phyloP scores from a whole-genome alignment of 768 basidiomycete genomes.

The Mycena amicta region DNA sequence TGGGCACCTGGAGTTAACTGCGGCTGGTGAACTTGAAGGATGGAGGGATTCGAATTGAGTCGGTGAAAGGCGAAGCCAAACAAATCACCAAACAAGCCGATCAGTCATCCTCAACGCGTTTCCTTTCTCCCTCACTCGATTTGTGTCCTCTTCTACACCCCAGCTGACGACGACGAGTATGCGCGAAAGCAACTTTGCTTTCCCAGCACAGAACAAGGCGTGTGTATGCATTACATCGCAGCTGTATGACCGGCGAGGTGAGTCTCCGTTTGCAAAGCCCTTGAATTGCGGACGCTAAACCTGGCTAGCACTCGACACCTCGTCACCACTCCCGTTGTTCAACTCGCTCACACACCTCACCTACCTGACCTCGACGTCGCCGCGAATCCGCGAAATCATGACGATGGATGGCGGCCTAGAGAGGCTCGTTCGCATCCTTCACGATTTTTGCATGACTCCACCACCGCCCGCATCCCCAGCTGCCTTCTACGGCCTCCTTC shows the following conservation, averaged over 20 bases:
- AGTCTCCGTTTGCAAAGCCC: slow-evolving; percentile 28
- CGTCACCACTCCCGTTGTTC: slow-evolving; percentile 68
- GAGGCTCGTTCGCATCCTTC: slow-evolving; percentile 88
- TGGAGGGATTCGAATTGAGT: no score
- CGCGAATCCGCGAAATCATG: slow-evolving; percentile 97
- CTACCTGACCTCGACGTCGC: slow-evolving; percentile 95
- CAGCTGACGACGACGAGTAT: slow-evolving; percentile 40
- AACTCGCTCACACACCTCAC: slow-evolving; percentile 96
- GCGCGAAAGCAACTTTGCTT: slow-evolving; percentile 95
- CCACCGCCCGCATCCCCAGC: slow-evolving; percentile 81
- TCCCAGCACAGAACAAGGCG: slow-evolving; percentile 93
- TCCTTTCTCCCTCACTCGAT: slow-evolving; percentile 1
- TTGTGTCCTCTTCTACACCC: not conserved
- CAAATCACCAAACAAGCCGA: not conserved
- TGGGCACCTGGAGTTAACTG: no score
- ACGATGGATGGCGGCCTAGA: slow-evolving; percentile 97
- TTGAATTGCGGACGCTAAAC: no score
- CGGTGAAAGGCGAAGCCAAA: not conserved
- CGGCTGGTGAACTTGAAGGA: no score
- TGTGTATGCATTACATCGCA: slow-evolving; percentile 93
- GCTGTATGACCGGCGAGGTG: slow-evolving; percentile 93
- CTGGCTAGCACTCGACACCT: slow-evolving; percentile 51
- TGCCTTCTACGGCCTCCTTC: slow-evolving; percentile 75
- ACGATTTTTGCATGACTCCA: slow-evolving; percentile 83
- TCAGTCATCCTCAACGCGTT: not conserved